Evolutionary conservation across 352 stramenopile species (phyloP).

Genomic region (Globisporangium cylindrosporum): DNA sequence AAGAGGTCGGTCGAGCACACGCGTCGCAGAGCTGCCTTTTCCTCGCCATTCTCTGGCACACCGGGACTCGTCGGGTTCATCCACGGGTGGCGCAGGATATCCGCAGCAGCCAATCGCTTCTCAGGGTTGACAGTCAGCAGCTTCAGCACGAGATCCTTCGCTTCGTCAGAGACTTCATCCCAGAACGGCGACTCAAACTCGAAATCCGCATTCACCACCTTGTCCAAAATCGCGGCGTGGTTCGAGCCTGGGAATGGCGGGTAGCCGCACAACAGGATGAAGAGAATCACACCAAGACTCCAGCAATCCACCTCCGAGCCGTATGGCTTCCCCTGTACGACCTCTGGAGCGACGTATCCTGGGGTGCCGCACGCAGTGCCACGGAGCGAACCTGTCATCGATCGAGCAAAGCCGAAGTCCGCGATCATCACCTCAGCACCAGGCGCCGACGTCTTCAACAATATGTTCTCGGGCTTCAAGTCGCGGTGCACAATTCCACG

Average conservation of each 20-base stretch:
- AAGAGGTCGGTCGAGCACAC: slow-evolving; percentile 54
- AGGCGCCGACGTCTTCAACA: slow-evolving; percentile 74
- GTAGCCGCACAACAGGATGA: slow-evolving; percentile 93
- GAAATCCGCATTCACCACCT: slow-evolving; percentile 84
- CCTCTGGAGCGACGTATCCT: slow-evolving; percentile 93
- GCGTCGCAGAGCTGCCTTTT: slow-evolving; percentile 22
- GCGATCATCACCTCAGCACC: slow-evolving; percentile 83
- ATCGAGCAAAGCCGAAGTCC: slow-evolving; percentile 87
- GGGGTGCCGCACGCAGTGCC: slow-evolving; percentile 82
- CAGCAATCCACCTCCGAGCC: slow-evolving; percentile 92
- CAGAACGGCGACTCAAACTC: slow-evolving; percentile 91
- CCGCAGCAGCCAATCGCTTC: slow-evolving; percentile 60
- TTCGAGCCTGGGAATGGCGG: slow-evolving; percentile 80
- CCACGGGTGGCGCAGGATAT: slow-evolving; percentile 78
- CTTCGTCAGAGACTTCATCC: slow-evolving; percentile 91
- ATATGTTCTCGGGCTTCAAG: slow-evolving; percentile 89
- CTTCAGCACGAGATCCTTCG: slow-evolving; percentile 94
- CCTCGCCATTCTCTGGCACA: slow-evolving; percentile 28
- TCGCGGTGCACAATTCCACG: slow-evolving; percentile 91
- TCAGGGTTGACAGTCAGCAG: slow-evolving; percentile 90
- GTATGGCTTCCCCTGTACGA: slow-evolving; percentile 87
- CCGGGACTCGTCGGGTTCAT: slow-evolving; percentile 43
- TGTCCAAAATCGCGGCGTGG: slow-evolving; percentile 65
- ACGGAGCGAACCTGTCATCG: slow-evolving; percentile 47
- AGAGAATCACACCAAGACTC: slow-evolving; percentile 93